Evolutionary conservation across 2,329 filamentous ascomycete species (phyloP), one percentile per base, ranked within the genome.

Genomic region (Fusarium neocosmosporiellum): DNA sequence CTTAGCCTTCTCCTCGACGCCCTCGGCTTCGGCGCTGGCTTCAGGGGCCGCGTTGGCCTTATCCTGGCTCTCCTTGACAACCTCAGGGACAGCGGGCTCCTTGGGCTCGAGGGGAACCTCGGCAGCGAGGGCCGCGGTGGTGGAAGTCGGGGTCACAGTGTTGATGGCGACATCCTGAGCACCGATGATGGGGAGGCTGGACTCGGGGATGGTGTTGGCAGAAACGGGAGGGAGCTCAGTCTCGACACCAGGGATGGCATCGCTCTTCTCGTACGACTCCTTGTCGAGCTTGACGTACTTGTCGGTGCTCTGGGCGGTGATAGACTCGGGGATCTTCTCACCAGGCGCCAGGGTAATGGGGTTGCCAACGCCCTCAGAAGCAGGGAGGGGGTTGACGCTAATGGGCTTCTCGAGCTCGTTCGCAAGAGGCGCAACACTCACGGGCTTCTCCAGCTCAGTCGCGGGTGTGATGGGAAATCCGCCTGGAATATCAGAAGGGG

Each of bases 191-290:
- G 93, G 93, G 71, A 96, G 86, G 81, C 92, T 94, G 9, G 94
- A 96, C 83, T 97, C 94, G 20, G 94, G 94, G 72, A 96, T 95
- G 80, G 93, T 85, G 81, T 87, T 91, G 70, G 86, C 88, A 53
- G 88, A 85, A 65, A 91, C 82, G 11, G 87, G 85, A 33, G 90
- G 89, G 37, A 91, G 79, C 64, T 86, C 82, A 57, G 86, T 83
- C 73, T 83, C 81, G 61, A 85, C 77, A 73, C 88, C 88, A 59
- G 88, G 86, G 46, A 91, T 82, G 65, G 91, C 88, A 78, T 93
- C 93, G 72, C 91, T 91, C 82, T 93, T 93, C 81, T 97, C 92
- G 82, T 98, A 98, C 2, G 94, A 96, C 75, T 91, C 93, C 81
- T 94, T 89, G 81, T 98, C 95, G 22, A 94, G 88, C 78, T 91